Base-by-base conservation (phyloP, 768 basidiomycete species). In the Cubamyces lactineus region DNA sequence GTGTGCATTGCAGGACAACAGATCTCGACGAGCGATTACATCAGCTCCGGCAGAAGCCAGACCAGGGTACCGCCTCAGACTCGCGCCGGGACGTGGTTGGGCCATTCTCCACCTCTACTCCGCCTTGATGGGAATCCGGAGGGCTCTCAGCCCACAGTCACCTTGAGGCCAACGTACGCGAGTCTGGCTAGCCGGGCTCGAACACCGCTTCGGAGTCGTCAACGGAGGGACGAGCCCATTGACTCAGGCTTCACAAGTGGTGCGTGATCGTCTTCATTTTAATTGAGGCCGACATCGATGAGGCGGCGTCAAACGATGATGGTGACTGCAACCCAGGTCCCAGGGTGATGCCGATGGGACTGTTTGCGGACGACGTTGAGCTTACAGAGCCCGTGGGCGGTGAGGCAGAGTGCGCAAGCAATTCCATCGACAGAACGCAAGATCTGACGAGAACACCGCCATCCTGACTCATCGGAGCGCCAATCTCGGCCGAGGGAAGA, bases 361-460 rank as follows among this genome's bases (percentile, higher is more conserved):
- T 53, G 49, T 28, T 41, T 11, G 39, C 42, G 8, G 30, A 23
- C 40, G 2, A 26, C 19, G 47, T n/a, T 23, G 23, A 26, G 24
- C 39, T 38, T 34, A 34, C 34, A 34, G 21, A 23, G 41, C 41
- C 49, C 50, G 50, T 52, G 28, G 26, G 58, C 34, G 21, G 24
- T 19, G 40, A 38, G 23, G 50, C 26, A 9, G 41, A 34, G 30
- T 17, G 56, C 21, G 26, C 28, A 53, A 55, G 59, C 59, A 52
- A 48, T 21, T 21, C 47, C 15, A 49, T 49, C 48, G 48, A 26
- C 48, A 9, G 24, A 17, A 8, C 23, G 54, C 61, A 26, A 45
- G 61, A 62, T 62, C 61, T 62, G 48, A 40, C n/a, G 30, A 40
- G 45, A 45, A 48, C 61, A 62, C 61, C 30, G 61, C 61, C 61